phyloP scores from a whole-genome alignment of 805 yeast genomes.

The Zygotorulaspora sp. region DNA sequence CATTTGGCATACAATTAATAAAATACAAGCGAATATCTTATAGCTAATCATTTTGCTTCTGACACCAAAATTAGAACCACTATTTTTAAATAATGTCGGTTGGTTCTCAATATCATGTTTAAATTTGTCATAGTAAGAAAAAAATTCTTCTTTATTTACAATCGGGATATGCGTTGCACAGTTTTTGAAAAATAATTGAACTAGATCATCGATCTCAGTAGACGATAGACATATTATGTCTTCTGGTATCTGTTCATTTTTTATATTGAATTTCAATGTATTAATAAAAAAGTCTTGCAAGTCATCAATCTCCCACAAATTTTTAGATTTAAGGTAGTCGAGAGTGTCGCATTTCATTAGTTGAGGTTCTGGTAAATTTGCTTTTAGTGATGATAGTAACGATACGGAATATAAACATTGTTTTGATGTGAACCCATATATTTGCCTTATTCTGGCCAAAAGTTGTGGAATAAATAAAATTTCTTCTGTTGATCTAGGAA shows the following conservation, averaged over 20 bases:
- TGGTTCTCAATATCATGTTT: conserved; percentile 13
- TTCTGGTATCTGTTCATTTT: conserved; percentile 1
- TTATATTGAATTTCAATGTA: conserved; percentile 23
- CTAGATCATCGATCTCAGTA: conserved; percentile 53
- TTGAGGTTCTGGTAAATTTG: conserved; percentile 41
- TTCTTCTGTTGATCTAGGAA: conserved; percentile 76
- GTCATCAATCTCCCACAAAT: conserved; percentile 31
- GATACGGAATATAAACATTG: conserved; percentile 69
- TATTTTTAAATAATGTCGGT: conserved; percentile 14
- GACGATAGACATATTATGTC: conserved; percentile 12
- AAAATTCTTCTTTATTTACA: conserved; percentile 63
- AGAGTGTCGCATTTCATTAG: conserved; percentile 14
- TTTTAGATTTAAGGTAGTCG: conserved; percentile 16
- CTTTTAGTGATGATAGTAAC: conserved; percentile 65
- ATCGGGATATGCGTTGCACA: conserved; percentile 74
- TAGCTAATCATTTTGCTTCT: conserved; percentile 24
- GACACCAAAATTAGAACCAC: conserved; percentile 7
- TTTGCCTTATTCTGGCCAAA: conserved; percentile 62
- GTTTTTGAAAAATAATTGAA: conserved; percentile 64
- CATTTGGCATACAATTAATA: conserved; percentile 31
- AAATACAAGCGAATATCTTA: conserved; percentile 29
- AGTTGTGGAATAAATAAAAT: conserved; percentile 69
- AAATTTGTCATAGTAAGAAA: conserved; percentile 46
- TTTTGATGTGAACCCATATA: conserved; percentile 65
- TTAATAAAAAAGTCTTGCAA: conserved; percentile 21